These are phyloP conservation scores for Chaetomium cochliodes DNA, from an alignment of 495 filamentous ascomycete species.

Conservation along the genomic window DNA sequence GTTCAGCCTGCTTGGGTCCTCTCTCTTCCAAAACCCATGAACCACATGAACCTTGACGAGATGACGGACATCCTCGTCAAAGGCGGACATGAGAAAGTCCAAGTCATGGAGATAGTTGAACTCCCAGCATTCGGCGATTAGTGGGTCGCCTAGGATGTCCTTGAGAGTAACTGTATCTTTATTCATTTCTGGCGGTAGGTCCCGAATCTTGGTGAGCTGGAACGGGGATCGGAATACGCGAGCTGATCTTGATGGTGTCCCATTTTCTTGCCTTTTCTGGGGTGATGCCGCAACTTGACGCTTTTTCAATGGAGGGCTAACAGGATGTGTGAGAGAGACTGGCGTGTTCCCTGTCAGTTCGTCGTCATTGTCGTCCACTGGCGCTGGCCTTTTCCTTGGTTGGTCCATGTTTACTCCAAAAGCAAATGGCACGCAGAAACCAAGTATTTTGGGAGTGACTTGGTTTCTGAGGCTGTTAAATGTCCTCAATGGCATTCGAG, in stretches of 20 bases:
- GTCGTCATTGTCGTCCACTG: neutral
- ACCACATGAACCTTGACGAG: slow-evolving; percentile 71
- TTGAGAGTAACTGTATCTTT: slow-evolving; percentile 63
- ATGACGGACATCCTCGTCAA: slow-evolving; percentile 67
- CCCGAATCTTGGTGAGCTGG: slow-evolving; percentile 68
- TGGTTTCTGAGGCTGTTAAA: neutral
- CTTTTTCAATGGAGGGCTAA: slow-evolving; percentile 45
- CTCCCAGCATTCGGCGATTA: slow-evolving; percentile 84
- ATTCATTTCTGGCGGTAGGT: slow-evolving; percentile 62
- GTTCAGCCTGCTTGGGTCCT: slow-evolving; percentile 57
- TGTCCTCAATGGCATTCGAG: neutral
- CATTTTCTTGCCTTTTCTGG: neutral
- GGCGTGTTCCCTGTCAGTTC: slow-evolving; percentile 16
- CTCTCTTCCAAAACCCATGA: slow-evolving; percentile 84
- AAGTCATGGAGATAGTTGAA: slow-evolving; percentile 88
- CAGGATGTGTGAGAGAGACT: slow-evolving; percentile 38
- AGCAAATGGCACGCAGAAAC: neutral
- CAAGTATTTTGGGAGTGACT: neutral
- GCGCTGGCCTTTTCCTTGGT: slow-evolving; percentile 12
- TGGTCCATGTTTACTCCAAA: slow-evolving; percentile 17
- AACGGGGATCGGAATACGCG: slow-evolving; percentile 59
- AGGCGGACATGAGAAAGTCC: slow-evolving; percentile 61
- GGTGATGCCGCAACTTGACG: slow-evolving; percentile 24
- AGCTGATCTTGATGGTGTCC: neutral
- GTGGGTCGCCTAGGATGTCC: slow-evolving; percentile 75